These are phyloP conservation scores for Wickerhamiella bombiphila DNA, from an alignment of 805 yeast genomes.

Conservation along the genomic window DNA sequence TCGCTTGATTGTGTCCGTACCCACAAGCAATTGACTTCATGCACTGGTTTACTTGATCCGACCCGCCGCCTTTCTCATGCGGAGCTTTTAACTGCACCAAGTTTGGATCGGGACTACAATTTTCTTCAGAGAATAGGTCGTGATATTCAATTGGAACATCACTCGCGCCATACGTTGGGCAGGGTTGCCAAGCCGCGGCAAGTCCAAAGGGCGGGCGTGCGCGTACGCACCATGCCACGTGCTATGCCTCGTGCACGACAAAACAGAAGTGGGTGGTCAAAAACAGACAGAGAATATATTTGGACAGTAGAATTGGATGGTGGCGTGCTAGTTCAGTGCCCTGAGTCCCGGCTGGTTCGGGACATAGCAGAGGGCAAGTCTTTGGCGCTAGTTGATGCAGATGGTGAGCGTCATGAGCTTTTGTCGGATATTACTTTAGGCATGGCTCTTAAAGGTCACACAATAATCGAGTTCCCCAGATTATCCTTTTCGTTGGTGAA, in stretches of 20 bases:
- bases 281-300: slow-evolving; percentile 39
- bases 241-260: slow-evolving; percentile 57
- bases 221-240: slow-evolving; percentile 44
- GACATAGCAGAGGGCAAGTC: slow-evolving; percentile 10
- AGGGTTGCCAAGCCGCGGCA: slow-evolving; percentile 22
- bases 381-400: slow-evolving; percentile 1
- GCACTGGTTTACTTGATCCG: slow-evolving; percentile 54
- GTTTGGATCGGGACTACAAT: slow-evolving; percentile 71
- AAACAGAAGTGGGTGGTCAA: slow-evolving; percentile 61
- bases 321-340: slow-evolving; percentile 8
- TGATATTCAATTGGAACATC: slow-evolving; percentile 40
- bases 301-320: slow-evolving; percentile 61
- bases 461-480: slow-evolving; percentile 3
- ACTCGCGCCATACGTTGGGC: slow-evolving; percentile 25
- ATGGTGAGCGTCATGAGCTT: slow-evolving; percentile 1
- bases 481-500: slow-evolving; percentile 11
- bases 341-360: slow-evolving; percentile 10
- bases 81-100: slow-evolving; percentile 29
- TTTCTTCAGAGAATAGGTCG: slow-evolving; percentile 51
- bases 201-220: slow-evolving; percentile 47
- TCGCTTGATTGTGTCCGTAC: slow-evolving; percentile 52
- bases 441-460: background rate
- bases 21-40: slow-evolving; percentile 49
- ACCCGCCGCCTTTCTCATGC: slow-evolving; percentile 39
- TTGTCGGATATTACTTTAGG: background rate